Percentiles rank a stretch among this genome's conserved stretches.
phyloP scores from a whole-genome alignment of 2,329 filamentous ascomycete genomes.

The Trichophyton simii region DNA sequence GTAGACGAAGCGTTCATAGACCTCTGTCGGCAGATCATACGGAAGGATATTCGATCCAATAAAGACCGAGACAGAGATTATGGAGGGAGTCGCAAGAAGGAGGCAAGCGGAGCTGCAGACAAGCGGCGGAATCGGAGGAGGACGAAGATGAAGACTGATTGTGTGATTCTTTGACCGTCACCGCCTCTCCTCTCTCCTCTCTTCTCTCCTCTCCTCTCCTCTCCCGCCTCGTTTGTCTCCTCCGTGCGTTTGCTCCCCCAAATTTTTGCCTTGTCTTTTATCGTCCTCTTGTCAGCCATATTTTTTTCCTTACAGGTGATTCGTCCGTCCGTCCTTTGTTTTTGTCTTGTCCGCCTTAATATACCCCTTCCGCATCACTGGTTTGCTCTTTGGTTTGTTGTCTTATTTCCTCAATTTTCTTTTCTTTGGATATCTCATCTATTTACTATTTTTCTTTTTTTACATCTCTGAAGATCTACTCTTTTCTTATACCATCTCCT shows the following conservation, averaged over 20 bases:
- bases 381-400: neutral
- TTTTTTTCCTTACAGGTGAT: neutral
- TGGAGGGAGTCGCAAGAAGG: constrained; percentile 22
- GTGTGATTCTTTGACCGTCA: constrained; percentile 26
- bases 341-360: constrained; percentile 6
- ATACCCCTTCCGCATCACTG: constrained; percentile 1
- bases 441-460: neutral
- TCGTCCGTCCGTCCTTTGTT: neutral
- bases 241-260: too few relatives aligned
- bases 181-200: neutral
- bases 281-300: neutral
- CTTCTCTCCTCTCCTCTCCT: neutral
- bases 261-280: too few relatives aligned
- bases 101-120: constrained; percentile 23
- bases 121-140: constrained; percentile 18
- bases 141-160: constrained; percentile 16
- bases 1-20: constrained; percentile 85
- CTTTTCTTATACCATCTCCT: neutral
- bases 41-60: constrained; percentile 45
- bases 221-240: neutral
- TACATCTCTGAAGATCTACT: neutral
- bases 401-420: neutral
- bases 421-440: neutral
- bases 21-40: constrained; percentile 70
- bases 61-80: constrained; percentile 23